Conservation (phyloP, 2,329 filamentous ascomycete species). For the Nothomitra cinnamomea region DNA sequence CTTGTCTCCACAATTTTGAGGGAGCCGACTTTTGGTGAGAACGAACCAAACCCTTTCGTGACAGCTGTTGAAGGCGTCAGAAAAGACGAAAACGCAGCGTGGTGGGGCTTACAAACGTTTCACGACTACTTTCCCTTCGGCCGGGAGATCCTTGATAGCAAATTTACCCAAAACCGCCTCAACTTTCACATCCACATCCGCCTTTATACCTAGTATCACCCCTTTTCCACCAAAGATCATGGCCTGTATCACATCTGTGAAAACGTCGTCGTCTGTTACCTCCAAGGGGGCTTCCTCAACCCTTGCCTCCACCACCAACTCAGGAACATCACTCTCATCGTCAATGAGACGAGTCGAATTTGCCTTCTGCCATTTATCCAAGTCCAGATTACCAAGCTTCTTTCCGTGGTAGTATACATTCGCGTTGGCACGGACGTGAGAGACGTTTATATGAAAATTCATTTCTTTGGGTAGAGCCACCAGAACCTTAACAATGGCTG, state of each 20-base stretch:
- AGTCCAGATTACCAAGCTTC: slow-evolving; percentile 65
- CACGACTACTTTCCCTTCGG: slow-evolving; percentile 67
- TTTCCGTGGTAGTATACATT: slow-evolving; percentile 63
- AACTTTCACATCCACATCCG: slow-evolving; percentile 68
- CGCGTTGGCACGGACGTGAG: slow-evolving; percentile 55
- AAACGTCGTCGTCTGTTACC: slow-evolving; percentile 63
- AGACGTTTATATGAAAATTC: slow-evolving; percentile 69
- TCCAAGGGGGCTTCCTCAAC: slow-evolving; percentile 67
- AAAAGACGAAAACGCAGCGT: slow-evolving; percentile 15
- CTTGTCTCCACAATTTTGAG: slow-evolving; percentile 59
- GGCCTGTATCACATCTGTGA: slow-evolving; percentile 64
- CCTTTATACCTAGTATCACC: slow-evolving; percentile 58
- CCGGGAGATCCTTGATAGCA: slow-evolving; percentile 68
- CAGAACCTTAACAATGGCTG: slow-evolving; percentile 64
- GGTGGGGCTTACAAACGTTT: slow-evolving; percentile 62
- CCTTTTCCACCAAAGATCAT: slow-evolving; percentile 57
- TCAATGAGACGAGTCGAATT: slow-evolving; percentile 53
- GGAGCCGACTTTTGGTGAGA: slow-evolving; percentile 50
- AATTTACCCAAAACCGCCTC: slow-evolving; percentile 68
- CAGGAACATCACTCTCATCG: slow-evolving; percentile 34
- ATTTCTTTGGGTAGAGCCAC: slow-evolving; percentile 70
- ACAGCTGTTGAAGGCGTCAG: slow-evolving; percentile 1
- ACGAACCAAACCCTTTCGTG: slow-evolving; percentile 21
- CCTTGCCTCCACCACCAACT: slow-evolving; percentile 56
- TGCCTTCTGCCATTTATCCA: slow-evolving; percentile 69